Conservation (phyloP, 495 filamentous ascomycete genomes). For the Aspergillus sclerotioniger region DNA sequence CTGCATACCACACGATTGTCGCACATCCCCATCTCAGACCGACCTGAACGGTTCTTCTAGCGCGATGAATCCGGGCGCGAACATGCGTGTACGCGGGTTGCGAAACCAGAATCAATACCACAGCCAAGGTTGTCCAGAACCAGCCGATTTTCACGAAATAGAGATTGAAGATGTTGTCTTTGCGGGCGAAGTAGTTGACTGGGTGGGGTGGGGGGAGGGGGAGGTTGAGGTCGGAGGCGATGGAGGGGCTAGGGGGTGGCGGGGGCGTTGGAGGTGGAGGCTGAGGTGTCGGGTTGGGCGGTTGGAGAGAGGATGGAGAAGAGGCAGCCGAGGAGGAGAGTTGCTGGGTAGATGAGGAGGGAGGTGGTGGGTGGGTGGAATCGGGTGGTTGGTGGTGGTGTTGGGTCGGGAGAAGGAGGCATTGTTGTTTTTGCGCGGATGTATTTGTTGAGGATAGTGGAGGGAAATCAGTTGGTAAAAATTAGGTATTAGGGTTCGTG, state of each 20-base stretch:
- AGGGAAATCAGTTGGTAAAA: too few species aligned
- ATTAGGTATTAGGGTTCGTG: too few species aligned
- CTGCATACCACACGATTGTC: constrained; percentile 70
- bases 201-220: constrained; percentile 21
- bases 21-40: constrained; percentile 65
- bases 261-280: constrained; percentile 46
- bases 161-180: constrained; percentile 85
- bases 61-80: not conserved
- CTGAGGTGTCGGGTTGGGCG: constrained; percentile 45
- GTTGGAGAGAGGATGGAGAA: constrained; percentile 76
- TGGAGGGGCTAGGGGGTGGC: constrained; percentile 53
- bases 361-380: constrained; percentile 24
- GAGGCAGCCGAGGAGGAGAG: constrained; percentile 74
- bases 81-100: constrained; percentile 49
- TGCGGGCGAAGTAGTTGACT: constrained; percentile 86
- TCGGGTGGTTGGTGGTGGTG: constrained; percentile 3
- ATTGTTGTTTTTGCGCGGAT: not conserved
- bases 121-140: constrained; percentile 79
- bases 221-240: constrained; percentile 44
- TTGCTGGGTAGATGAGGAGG: constrained; percentile 69
- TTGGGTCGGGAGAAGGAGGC: constrained; percentile 9
- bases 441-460: not conserved
- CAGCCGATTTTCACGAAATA: constrained; percentile 94
- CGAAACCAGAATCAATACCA: constrained; percentile 58
- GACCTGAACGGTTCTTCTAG: constrained; percentile 40